A percentile compares a stretch with the other conserved stretches of the same genome.
Evolutionary conservation across 192 early-diverging fungal species (phyloP).

Genomic region (Diversispora eburnea): DNA sequence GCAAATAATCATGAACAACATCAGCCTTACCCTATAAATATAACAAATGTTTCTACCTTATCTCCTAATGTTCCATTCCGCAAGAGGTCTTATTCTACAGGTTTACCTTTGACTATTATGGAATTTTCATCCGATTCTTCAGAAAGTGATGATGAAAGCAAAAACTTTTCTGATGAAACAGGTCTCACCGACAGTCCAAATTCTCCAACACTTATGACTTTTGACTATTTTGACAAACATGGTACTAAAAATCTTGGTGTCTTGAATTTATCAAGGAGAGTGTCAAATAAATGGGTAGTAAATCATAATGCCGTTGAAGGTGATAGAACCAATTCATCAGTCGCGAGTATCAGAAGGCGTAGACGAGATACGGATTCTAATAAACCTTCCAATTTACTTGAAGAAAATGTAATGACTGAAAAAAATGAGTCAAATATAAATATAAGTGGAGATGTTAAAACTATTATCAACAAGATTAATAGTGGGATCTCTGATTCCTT

Average conservation of each 20-base stretch:
- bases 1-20: not conserved
- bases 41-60: not conserved
- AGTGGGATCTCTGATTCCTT: not conserved
- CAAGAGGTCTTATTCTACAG: constrained; percentile 1
- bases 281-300: constrained; percentile 12
- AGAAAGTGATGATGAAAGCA: not conserved
- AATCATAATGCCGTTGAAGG: constrained; percentile 14
- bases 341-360: not conserved
- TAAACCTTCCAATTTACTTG: not conserved
- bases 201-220: constrained; percentile 19
- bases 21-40: not conserved
- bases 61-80: not conserved
- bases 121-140: constrained; percentile 15
- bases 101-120: constrained; percentile 1
- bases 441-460: too few relatives aligned
- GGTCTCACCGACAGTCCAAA: not conserved
- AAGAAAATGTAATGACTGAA: not conserved
- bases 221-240: constrained; percentile 14
- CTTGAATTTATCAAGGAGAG: constrained; percentile 10
- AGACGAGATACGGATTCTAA: constrained; percentile 7
- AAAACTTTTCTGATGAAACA: not conserved
- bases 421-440: not conserved
- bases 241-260: constrained; percentile 11
- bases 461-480: not conserved
- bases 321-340: not conserved